A percentile compares a stretch with the other conserved stretches of the same genome.
These are phyloP conservation scores for Cladochytrium replicatum DNA, from an alignment of 192 early-diverging fungal species.

Conservation along the genomic window DNA sequence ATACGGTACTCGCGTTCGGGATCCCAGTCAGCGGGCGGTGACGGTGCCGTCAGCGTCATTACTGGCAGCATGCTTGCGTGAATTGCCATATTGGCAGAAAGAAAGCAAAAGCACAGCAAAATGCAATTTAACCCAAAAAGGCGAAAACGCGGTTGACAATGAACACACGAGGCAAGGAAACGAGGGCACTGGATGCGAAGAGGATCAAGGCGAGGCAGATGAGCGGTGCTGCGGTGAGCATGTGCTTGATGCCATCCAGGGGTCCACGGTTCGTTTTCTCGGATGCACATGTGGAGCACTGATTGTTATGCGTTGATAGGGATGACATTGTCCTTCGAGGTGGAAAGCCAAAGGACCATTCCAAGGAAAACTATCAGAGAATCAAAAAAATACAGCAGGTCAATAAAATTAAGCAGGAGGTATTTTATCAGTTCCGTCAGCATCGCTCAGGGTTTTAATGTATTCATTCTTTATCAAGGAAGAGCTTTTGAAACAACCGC, in stretches of 20 bases:
- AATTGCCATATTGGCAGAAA: not conserved
- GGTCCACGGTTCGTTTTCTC: conserved; percentile 28
- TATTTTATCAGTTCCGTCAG: conserved; percentile 3
- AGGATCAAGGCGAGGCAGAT: conserved; percentile 33
- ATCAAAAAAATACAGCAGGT: conserved; percentile 25
- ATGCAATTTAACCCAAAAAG: conserved; percentile 9
- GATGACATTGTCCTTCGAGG: conserved; percentile 40
- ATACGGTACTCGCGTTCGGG: conserved; percentile 24
- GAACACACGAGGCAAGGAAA: no score
- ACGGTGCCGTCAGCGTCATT: conserved; percentile 54
- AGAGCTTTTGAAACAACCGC: conserved; percentile 23
- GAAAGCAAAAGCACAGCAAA: conserved; percentile 4
- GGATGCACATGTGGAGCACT: not conserved
- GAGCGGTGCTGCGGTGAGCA: conserved; percentile 37
- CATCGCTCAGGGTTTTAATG: not conserved
- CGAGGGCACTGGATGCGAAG: conserved; percentile 26
- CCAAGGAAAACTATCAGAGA: conserved; percentile 27
- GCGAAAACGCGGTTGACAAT: no score
- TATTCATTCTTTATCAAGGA: no score
- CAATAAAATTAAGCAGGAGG: conserved; percentile 20
- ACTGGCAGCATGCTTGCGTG: conserved; percentile 17
- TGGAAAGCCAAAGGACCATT: conserved; percentile 41
- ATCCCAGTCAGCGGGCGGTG: conserved; percentile 60
- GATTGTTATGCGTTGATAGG: conserved; percentile 11
- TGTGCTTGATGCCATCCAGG: conserved; percentile 39